Evolutionary conservation across 805 yeast genomes (phyloP).

Genomic region (Monosporozyma solicola): DNA sequence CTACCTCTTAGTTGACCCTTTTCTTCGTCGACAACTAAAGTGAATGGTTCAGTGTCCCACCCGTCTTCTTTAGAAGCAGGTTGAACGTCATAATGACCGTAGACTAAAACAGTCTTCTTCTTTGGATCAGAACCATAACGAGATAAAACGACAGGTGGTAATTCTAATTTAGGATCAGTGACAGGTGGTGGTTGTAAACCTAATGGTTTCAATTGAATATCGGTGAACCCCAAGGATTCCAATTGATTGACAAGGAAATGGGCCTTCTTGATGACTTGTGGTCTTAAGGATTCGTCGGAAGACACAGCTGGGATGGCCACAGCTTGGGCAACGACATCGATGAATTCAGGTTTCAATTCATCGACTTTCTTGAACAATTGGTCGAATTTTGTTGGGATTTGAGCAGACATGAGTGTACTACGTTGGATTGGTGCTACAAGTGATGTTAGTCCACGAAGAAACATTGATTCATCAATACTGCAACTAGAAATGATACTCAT

Average conservation of each 20-base stretch:
- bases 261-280: slow-evolving; percentile 84
- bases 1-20: slow-evolving; percentile 75
- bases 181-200: slow-evolving; percentile 93
- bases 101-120: slow-evolving; percentile 83
- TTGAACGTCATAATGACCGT: slow-evolving; percentile 98
- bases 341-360: slow-evolving; percentile 65
- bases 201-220: slow-evolving; percentile 70
- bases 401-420: neutral
- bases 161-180: slow-evolving; percentile 49
- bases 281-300: slow-evolving; percentile 80
- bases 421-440: slow-evolving; percentile 1
- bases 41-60: slow-evolving; percentile 91
- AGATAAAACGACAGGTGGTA: slow-evolving; percentile 94
- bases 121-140: slow-evolving; percentile 72
- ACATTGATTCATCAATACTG: neutral
- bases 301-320: slow-evolving; percentile 94
- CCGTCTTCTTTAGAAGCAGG: slow-evolving; percentile 92
- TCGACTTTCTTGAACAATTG: slow-evolving; percentile 49
- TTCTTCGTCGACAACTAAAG: slow-evolving; percentile 50
- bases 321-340: slow-evolving; percentile 67
- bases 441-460: slow-evolving; percentile 1
- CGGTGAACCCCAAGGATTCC: slow-evolving; percentile 64
- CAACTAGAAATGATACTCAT: too few relatives aligned
- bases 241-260: slow-evolving; percentile 68
- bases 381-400: slow-evolving; percentile 14